Percentiles rank a stretch among this genome's conserved stretches.
phyloP scores from a whole-genome alignment of 2,329 filamentous ascomycete species.

The Graphiopsis chlorocephala region DNA sequence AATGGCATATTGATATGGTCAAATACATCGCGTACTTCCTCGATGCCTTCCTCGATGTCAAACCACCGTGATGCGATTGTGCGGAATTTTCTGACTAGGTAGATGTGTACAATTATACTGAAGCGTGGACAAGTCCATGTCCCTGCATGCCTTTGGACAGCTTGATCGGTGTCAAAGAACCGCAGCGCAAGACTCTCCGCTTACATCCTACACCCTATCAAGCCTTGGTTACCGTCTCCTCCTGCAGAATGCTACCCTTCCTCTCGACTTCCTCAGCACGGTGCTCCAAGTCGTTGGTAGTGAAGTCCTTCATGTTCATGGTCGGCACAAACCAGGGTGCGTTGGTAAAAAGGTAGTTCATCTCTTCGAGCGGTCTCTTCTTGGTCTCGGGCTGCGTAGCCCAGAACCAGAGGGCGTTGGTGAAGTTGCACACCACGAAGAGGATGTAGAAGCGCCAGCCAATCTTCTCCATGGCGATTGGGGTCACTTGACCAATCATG shows the following conservation, averaged over 20 bases:
- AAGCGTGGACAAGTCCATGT: background rate
- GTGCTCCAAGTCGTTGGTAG: conserved; percentile 56
- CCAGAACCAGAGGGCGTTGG: conserved; percentile 67
- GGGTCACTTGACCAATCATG: conserved; percentile 68
- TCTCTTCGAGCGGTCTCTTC: conserved; percentile 65
- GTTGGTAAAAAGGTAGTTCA: conserved; percentile 62
- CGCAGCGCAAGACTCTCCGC: background rate
- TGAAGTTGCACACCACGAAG: conserved; percentile 68
- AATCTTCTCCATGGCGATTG: conserved; percentile 57
- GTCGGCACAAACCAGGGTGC: conserved; percentile 54
- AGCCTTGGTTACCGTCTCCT: background rate
- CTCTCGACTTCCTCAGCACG: conserved; percentile 57
- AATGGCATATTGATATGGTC: background rate
- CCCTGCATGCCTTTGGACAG: background rate
- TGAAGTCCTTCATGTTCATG: conserved; percentile 53
- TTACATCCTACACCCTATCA: background rate
- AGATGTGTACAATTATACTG: background rate
- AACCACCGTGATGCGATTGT: background rate
- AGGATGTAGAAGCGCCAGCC: conserved; percentile 59
- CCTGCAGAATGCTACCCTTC: conserved; percentile 42
- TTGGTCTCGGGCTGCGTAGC: conserved; percentile 64
- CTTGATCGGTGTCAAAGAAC: background rate
- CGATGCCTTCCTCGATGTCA: background rate
- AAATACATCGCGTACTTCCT: background rate
- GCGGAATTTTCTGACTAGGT: background rate